A percentile compares a stretch with the other conserved stretches of the same genome.
Evolutionary conservation across 768 basidiomycete species (phyloP).

Genomic region (Lentinula raphanica): DNA sequence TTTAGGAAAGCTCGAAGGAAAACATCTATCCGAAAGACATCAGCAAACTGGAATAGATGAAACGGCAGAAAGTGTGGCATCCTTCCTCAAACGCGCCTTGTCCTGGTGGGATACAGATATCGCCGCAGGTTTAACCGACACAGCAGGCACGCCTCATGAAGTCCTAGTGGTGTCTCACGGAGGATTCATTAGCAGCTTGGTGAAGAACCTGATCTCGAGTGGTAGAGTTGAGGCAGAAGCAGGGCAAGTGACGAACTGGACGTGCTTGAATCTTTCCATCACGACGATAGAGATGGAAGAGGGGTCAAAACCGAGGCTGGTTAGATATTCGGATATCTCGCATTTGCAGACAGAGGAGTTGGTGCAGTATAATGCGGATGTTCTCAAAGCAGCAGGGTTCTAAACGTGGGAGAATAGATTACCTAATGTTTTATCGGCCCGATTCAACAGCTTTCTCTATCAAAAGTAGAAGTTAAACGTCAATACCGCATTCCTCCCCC

Average conservation of each 20-base stretch:
- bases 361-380: slow-evolving; percentile 50
- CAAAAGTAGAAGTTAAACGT: slow-evolving; percentile 1
- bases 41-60: slow-evolving; percentile 18
- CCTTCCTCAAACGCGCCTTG: slow-evolving; percentile 44
- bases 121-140: slow-evolving; percentile 18
- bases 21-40: slow-evolving; percentile 9
- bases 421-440: neutral
- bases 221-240: slow-evolving; percentile 27
- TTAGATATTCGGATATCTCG: slow-evolving; percentile 48
- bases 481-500: slow-evolving; percentile 4
- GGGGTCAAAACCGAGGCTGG: slow-evolving; percentile 33
- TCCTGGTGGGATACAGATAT: slow-evolving; percentile 60
- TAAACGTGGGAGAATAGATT: slow-evolving; percentile 7
- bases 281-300: slow-evolving; percentile 51
- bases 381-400: neutral
- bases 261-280: slow-evolving; percentile 51
- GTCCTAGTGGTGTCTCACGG: slow-evolving; percentile 67
- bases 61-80: slow-evolving; percentile 33
- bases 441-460: slow-evolving; percentile 5
- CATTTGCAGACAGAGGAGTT: slow-evolving; percentile 39
- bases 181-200: slow-evolving; percentile 52
- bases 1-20: slow-evolving; percentile 61
- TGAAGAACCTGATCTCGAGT: slow-evolving; percentile 41
- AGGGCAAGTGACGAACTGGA: slow-evolving; percentile 25
- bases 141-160: slow-evolving; percentile 24